Evolutionary conservation across 306 rosid genomes (phyloP), one percentile per base, ranked within the genome.

Genomic region (Cicer judaicum): DNA sequence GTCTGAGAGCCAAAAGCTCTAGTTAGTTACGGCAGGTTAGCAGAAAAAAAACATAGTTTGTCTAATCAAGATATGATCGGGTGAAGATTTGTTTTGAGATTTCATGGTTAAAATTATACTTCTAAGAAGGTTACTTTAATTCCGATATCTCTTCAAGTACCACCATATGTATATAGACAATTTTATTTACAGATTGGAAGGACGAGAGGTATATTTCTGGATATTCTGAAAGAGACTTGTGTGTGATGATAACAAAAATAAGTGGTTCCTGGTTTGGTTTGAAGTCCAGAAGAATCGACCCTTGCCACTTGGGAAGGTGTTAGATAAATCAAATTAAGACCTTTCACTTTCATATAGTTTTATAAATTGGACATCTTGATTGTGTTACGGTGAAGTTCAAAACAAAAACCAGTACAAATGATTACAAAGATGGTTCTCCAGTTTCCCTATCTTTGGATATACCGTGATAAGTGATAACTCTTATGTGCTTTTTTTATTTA

Each of bases 261-360:
- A 19, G 62, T 14, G 11, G 68, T 19, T 19, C 60, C 65, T 44
- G 59, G 57, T 40, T 40, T 60, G 8, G 34, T 50, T 46, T 71
- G 59, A 52, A 34, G 41, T 62, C 18, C 19, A 21, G 16, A 46
- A 47, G 40, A 66, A 42, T 10, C 29, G 13, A 44, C 66, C 41
- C 5, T 60, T 60, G 11, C n/a, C 55, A 50, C 18, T 5, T 13
- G 68, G 21, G 7, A 38, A 62, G 47, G 68, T n/a, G 14, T 12
- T 59, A 12, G 12, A 13, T 36, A 34, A 13, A 13, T 36, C 44
- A 3, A 61, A 61, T 61, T 13, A 7, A n/a, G 11, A 36, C 10
- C 36, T 41, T 42, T 16, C 38, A 11, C 39, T 64, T 38, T 42
- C 10, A 42, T 64, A 16, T 43, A 41, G 70, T 41, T 18, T 64